These are phyloP conservation scores for Populus hybrid DNA, from an alignment of 441 rosid species.

Conservation along the genomic window DNA sequence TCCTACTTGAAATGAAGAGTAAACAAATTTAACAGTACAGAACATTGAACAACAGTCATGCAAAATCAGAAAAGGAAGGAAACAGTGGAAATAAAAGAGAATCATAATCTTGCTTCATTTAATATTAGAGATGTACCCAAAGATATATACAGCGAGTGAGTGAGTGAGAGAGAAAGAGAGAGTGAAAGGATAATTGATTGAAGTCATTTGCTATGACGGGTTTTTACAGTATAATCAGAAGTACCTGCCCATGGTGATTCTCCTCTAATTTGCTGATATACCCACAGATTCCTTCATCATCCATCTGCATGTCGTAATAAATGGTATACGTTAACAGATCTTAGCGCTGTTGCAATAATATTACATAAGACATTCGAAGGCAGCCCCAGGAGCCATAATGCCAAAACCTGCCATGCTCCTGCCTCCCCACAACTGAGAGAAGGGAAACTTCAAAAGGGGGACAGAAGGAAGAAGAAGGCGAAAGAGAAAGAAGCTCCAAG, in stretches of 20 bases:
- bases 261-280: constrained; percentile 63
- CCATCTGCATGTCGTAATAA: constrained; percentile 39
- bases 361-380: not conserved
- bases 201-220: not conserved
- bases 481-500: constrained; percentile 3
- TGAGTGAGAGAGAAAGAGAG: too few relatives aligned
- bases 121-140: too few relatives aligned
- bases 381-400: too few relatives aligned
- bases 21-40: not conserved
- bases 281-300: constrained; percentile 52
- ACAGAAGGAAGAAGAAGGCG: not conserved
- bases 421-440: not conserved
- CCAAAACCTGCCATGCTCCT: not conserved
- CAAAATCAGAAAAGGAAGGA: constrained; percentile 8
- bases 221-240: constrained; percentile 15
- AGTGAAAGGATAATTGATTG: not conserved
- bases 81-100: not conserved
- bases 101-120: not conserved
- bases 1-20: not conserved
- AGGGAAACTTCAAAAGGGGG: not conserved
- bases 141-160: too few relatives aligned
- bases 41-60: not conserved
- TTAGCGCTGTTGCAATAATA: constrained; percentile 6
- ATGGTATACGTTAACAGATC: constrained; percentile 3
- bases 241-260: constrained; percentile 60